Evolutionary conservation across 2,329 filamentous ascomycete genomes (phyloP), one percentile per base, ranked within the genome.

Genomic region (Amylocarpus encephaloides): DNA sequence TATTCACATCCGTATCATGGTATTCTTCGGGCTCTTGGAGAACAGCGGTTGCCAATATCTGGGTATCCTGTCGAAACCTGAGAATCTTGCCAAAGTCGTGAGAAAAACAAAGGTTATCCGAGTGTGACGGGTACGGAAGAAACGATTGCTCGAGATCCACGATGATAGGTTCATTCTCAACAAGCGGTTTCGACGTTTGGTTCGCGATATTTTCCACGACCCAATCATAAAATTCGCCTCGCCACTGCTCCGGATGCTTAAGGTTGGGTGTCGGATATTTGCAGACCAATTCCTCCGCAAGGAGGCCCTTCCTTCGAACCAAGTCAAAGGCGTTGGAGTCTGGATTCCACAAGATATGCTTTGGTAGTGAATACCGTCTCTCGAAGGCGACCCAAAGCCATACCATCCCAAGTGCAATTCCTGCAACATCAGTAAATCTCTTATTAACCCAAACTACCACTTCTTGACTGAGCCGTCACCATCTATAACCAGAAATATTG

Each of bases 121-220:
- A 62, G 39, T 58, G 61, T 3, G 66, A 64, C 9, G 68, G 68
- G 45, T 70, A 71, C 42, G 69, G 64, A 38, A 70, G 63, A 48
- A 67, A 70, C 0, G 66, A 65, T 51, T 68, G 68, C 39, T 62
- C 63, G 26, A 63, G 40, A 78, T 79, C 62, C 79, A 81, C 30
- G 9, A 54, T 19, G 19, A 51, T 51, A 7, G 40, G 44, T 10
- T 50, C 52, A 10, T 41, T 18, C n/a, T 43, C 29, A 26, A 26
- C 4, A 5, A 32, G 22, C 12, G 40, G 18, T 3, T 19, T 19
- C 5, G 13, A 12, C 3, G 26, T 18, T 3, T 30, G n/a, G 11
- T 15, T 22, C 11, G 26, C 32, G 10, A 48, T 32, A 10, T 50
- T 18, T 19, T 54, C 22, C 9, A 48, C 35, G 5, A 51, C 22